phyloP scores from a whole-genome alignment of 305 asterid species.

The Euphrasia arctica region DNA sequence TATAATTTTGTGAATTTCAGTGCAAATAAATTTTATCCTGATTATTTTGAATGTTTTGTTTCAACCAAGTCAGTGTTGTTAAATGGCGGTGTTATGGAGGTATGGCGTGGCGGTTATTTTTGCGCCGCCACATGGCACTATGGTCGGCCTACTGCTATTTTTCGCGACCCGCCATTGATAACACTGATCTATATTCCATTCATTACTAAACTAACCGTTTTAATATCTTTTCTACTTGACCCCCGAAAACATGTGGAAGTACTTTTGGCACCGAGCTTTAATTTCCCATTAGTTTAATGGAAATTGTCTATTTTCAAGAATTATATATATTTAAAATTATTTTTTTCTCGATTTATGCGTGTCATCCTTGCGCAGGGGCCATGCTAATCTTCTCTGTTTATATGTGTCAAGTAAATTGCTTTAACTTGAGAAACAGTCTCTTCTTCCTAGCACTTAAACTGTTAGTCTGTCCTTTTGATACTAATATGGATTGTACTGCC shows the following conservation, averaged over 20 bases:
- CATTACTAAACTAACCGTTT: conserved; percentile 1
- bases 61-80: no score
- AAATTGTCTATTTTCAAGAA: conserved; percentile 5
- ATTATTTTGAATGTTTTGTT: conserved; percentile 15
- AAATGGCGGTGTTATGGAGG: no score
- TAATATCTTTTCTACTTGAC: neutral
- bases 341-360: conserved; percentile 9
- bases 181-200: neutral
- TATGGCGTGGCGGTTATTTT: no score
- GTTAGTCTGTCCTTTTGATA: conserved; percentile 27
- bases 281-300: conserved; percentile 2
- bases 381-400: conserved; percentile 16
- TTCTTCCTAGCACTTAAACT: conserved; percentile 11
- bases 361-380: conserved; percentile 7
- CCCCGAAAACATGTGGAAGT: conserved; percentile 14
- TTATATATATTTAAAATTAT: conserved; percentile 7
- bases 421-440: conserved; percentile 18
- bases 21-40: conserved; percentile 3
- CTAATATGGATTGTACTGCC: conserved; percentile 27
- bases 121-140: no score
- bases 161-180: no score
- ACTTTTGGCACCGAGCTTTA: conserved; percentile 4
- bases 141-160: no score
- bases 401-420: conserved; percentile 12
- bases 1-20: conserved; percentile 23